Percentiles rank a stretch among this genome's conserved stretches.
Evolutionary conservation across 2,329 filamentous ascomycete genomes (phyloP).

Genomic region (Neofusicoccum sp.): DNA sequence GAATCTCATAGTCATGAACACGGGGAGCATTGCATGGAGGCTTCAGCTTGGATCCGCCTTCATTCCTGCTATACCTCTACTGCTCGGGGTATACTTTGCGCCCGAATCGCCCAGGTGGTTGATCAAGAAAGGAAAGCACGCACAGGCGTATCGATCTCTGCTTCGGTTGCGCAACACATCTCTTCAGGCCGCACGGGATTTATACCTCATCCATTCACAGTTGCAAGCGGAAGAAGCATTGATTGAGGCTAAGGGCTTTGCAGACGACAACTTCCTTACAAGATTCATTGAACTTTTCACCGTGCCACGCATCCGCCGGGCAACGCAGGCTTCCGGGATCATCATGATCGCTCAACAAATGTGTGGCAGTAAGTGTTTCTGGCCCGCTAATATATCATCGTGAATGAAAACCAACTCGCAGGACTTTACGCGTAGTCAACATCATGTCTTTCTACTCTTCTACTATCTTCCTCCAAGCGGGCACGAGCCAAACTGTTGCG

Average conservation of each 20-base stretch:
- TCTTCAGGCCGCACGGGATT: slow-evolving; percentile 46
- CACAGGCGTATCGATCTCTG: slow-evolving; percentile 43
- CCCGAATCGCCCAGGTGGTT: slow-evolving; percentile 44
- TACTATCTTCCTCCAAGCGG: slow-evolving; percentile 53
- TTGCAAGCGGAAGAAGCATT: slow-evolving; percentile 39
- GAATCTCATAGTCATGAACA: slow-evolving; percentile 43
- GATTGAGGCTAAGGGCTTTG: slow-evolving; percentile 24
- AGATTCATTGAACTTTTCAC: slow-evolving; percentile 63
- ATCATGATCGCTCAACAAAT: slow-evolving; percentile 75
- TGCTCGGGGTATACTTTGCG: slow-evolving; percentile 43
- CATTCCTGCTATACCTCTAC: slow-evolving; percentile 41
- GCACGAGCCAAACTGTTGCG: slow-evolving; percentile 42
- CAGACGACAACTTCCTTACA: slow-evolving; percentile 43
- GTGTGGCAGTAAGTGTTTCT: slow-evolving; percentile 46
- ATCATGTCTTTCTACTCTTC: slow-evolving; percentile 56
- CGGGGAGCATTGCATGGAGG: slow-evolving; percentile 40
- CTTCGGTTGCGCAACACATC: slow-evolving; percentile 42
- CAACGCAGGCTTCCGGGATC: slow-evolving; percentile 73
- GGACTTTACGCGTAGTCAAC: slow-evolving; percentile 31
- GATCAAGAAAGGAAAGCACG: slow-evolving; percentile 44
- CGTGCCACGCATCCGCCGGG: slow-evolving; percentile 68
- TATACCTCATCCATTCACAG: slow-evolving; percentile 45
- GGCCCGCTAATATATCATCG: too few relatives aligned
- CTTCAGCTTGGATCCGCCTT: slow-evolving; percentile 44
- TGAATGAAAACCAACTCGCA: neutral